Evolutionary conservation across 331 rosid species (phyloP).

Genomic region (Ulmus americana): DNA sequence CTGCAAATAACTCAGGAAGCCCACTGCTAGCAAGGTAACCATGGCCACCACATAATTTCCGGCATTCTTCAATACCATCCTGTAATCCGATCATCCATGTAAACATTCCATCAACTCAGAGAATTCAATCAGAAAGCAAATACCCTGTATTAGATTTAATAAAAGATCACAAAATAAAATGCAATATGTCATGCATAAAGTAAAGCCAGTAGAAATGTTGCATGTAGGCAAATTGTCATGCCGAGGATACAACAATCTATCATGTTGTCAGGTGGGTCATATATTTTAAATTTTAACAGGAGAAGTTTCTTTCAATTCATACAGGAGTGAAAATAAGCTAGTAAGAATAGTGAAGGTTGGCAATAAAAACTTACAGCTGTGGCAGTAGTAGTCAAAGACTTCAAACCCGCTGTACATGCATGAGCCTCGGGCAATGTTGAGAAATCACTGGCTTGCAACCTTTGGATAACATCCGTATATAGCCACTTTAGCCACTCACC

Average conservation of each 20-base stretch:
- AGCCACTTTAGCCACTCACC: conserved; percentile 95
- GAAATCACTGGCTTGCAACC: conserved; percentile 72
- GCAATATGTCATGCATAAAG: neutral
- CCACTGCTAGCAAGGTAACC: conserved; percentile 98
- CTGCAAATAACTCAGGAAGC: conserved; percentile 94
- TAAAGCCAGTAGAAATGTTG: too few species aligned
- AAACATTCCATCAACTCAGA: neutral
- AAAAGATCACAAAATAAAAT: neutral
- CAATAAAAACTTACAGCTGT: conserved; percentile 73
- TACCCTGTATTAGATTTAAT: neutral
- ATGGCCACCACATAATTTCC: conserved; percentile 96
- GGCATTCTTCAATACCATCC: conserved; percentile 96
- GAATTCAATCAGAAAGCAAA: neutral
- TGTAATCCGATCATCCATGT: conserved; percentile 45
- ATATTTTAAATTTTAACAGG: neutral
- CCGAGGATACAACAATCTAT: too few species aligned
- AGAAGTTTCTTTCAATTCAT: neutral
- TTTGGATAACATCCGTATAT: conserved; percentile 71
- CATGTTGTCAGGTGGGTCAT: too few species aligned
- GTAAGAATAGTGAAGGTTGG: neutral
- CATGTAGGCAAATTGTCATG: neutral
- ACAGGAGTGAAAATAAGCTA: neutral
- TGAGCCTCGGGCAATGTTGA: conserved; percentile 94
- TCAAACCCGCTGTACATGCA: conserved; percentile 98
- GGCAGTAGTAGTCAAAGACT: conserved; percentile 81